Conservation (phyloP, 352 stramenopile species). For the Globisporangium nagaii region DNA sequence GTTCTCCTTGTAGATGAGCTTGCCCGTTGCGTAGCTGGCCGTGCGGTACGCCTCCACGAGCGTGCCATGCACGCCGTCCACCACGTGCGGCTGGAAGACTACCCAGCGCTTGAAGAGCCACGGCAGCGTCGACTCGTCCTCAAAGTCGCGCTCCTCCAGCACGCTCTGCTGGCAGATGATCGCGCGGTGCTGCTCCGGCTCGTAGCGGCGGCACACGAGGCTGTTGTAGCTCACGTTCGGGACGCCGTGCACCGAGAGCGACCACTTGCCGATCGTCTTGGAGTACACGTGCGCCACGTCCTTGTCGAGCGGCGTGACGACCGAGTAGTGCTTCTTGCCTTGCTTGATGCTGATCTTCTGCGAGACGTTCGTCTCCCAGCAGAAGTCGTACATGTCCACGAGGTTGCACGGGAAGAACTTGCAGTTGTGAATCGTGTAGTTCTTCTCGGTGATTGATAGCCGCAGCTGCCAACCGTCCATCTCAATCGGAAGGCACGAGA, state of each 20-base stretch:
- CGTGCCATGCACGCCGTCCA: conserved; percentile 71
- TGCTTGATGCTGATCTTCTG: conserved; percentile 77
- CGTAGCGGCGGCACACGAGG: conserved; percentile 57
- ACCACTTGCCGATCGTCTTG: conserved; percentile 84
- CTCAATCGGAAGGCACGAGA: conserved; percentile 82
- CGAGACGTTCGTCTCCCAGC: conserved; percentile 80
- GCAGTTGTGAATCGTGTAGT: conserved; percentile 85
- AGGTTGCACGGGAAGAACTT: conserved; percentile 84
- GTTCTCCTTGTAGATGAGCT: conserved; percentile 86
- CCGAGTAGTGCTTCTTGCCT: conserved; percentile 75
- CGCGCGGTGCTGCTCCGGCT: conserved; percentile 44
- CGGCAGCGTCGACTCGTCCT: conserved; percentile 71
- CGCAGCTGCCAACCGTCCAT: conserved; percentile 85
- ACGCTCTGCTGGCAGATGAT: conserved; percentile 86
- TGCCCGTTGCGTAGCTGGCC: conserved; percentile 75
- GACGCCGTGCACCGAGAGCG: conserved; percentile 73
- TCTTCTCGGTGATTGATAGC: conserved; percentile 82
- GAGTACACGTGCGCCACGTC: conserved; percentile 82
- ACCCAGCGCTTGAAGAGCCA: conserved; percentile 89
- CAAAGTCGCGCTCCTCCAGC: conserved; percentile 76
- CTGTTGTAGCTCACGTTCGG: conserved; percentile 86
- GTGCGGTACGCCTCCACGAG: conserved; percentile 81
- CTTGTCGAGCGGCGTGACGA: conserved; percentile 62
- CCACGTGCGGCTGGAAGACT: conserved; percentile 66
- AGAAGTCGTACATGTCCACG: conserved; percentile 79